These are phyloP conservation scores for Yamadazyma atlantica DNA, from an alignment of 1,139 yeast genomes.

Conservation along the genomic window DNA sequence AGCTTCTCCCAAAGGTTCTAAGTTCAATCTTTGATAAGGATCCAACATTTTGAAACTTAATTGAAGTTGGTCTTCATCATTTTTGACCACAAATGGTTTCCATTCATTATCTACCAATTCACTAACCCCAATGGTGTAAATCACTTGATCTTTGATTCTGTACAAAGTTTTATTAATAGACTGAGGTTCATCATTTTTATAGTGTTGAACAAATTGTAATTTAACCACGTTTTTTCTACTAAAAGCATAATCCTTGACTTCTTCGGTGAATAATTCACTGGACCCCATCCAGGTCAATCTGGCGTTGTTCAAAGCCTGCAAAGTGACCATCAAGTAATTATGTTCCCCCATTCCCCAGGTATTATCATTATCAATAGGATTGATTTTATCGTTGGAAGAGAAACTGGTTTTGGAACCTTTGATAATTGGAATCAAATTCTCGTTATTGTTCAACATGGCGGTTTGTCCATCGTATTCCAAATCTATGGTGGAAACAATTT, in stretches of 20 bases:
- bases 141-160: slow-evolving; percentile 69
- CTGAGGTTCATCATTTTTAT: slow-evolving; percentile 47
- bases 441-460: slow-evolving; percentile 48
- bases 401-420: slow-evolving; percentile 70
- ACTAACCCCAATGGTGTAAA: slow-evolving; percentile 65
- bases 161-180: slow-evolving; percentile 48
- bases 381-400: slow-evolving; percentile 40
- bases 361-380: slow-evolving; percentile 43
- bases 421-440: slow-evolving; percentile 68
- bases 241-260: slow-evolving; percentile 70
- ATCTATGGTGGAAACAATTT: slow-evolving; percentile 21
- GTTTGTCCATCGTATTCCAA: slow-evolving; percentile 37
- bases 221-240: slow-evolving; percentile 66
- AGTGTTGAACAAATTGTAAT: slow-evolving; percentile 51
- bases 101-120: slow-evolving; percentile 64
- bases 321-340: slow-evolving; percentile 72
- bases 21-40: slow-evolving; percentile 83
- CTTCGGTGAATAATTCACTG: slow-evolving; percentile 51
- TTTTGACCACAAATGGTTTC: slow-evolving; percentile 57
- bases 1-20: slow-evolving; percentile 45
- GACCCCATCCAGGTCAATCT: slow-evolving; percentile 84
- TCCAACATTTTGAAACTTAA: slow-evolving; percentile 88
- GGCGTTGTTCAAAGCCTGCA: slow-evolving; percentile 80
- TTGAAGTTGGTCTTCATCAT: slow-evolving; percentile 63
- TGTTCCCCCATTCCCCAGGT: slow-evolving; percentile 85